These are phyloP conservation scores for Lepidium africanum DNA, from an alignment of 345 rosid species.

Conservation along the genomic window DNA sequence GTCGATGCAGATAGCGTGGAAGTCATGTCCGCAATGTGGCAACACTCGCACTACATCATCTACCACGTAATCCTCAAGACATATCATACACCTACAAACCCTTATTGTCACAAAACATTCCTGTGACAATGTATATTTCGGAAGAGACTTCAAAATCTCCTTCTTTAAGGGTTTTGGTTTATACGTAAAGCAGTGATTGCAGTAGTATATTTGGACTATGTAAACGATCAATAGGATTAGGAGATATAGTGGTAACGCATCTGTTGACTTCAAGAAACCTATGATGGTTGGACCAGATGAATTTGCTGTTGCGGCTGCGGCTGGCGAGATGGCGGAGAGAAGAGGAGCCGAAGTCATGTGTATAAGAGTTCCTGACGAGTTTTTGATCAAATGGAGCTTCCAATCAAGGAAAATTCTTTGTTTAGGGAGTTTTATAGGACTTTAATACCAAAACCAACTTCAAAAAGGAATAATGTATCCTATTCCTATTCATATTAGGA, in stretches of 20 bases:
- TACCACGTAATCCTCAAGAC: slow-evolving; percentile 41
- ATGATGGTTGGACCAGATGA: not conserved
- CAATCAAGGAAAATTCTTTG: not conserved
- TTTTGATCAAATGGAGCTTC: not conserved
- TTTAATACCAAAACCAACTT: not conserved
- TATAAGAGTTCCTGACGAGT: not conserved
- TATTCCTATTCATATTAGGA: not conserved
- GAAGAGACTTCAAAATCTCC: not conserved
- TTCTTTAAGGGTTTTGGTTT: not conserved
- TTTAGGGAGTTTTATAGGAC: not conserved
- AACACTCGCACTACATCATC: slow-evolving; percentile 38
- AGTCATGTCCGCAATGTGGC: slow-evolving; percentile 46
- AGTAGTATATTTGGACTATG: not conserved
- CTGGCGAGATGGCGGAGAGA: not conserved
- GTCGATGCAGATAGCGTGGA: slow-evolving; percentile 46
- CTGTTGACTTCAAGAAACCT: not conserved
- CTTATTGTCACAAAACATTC: not conserved
- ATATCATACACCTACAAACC: slow-evolving; percentile 23
- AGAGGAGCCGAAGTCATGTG: not conserved
- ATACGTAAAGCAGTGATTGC: not conserved
- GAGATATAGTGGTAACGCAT: not conserved
- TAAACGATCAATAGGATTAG: not conserved
- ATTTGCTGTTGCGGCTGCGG: not conserved
- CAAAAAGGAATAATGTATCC: not conserved
- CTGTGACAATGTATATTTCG: not conserved